A percentile compares a stretch with the other conserved stretches of the same genome.
Evolutionary conservation across 257 asterid genomes (phyloP).

Genomic region (Solanum chaucha): DNA sequence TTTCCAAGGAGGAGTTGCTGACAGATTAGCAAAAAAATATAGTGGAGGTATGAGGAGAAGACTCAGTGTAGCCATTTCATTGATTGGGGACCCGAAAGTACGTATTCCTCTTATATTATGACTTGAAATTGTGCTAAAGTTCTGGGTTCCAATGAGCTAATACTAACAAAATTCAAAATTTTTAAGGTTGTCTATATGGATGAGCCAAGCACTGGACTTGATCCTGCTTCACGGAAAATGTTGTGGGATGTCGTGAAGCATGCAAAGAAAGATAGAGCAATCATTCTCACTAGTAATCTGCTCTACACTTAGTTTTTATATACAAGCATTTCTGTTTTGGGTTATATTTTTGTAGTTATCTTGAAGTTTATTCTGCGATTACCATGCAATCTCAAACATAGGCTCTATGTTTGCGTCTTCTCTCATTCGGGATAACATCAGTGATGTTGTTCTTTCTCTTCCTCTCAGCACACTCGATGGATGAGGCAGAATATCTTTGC

Average conservation of each 20-base stretch:
- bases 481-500: conserved; percentile 16
- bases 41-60: conserved; percentile 40
- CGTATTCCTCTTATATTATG: background rate
- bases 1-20: conserved; percentile 95
- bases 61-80: conserved; percentile 32
- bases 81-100: conserved; percentile 34
- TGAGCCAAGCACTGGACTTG: conserved; percentile 23
- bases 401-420: background rate
- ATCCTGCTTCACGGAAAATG: conserved; percentile 17
- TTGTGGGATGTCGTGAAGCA: conserved; percentile 12
- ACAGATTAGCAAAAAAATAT: conserved; percentile 66
- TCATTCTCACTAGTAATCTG: conserved; percentile 9
- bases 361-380: background rate
- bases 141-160: background rate
- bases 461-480: conserved; percentile 20
- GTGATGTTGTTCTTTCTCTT: background rate
- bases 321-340: background rate
- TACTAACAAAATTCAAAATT: background rate
- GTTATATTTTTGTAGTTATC: background rate
- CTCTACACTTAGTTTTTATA: background rate
- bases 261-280: conserved; percentile 13
- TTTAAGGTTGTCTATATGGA: conserved; percentile 16
- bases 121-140: background rate
- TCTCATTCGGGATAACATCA: background rate
- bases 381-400: background rate